Evolutionary conservation across 2,329 filamentous ascomycete species (phyloP).

Genomic region (Pseudogymnoascus sp.): DNA sequence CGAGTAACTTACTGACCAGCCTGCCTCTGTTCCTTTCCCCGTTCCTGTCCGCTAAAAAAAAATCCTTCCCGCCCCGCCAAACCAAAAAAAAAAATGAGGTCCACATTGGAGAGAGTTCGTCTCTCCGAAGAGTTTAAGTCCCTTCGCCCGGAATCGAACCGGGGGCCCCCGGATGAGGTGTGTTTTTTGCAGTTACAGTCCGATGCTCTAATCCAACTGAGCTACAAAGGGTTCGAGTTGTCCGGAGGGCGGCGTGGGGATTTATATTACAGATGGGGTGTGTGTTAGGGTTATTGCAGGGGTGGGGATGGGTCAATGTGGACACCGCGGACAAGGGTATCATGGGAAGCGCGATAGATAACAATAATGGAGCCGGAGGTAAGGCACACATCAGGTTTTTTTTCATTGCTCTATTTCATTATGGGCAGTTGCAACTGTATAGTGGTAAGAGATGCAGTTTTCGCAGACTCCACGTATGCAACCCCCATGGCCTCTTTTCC

Average conservation of each 20-base stretch:
- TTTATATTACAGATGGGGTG: slow-evolving; percentile 1
- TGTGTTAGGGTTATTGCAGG: not conserved
- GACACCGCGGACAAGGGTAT: not conserved
- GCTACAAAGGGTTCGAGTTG: slow-evolving; percentile 8
- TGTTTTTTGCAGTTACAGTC: slow-evolving; percentile 9
- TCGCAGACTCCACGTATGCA: slow-evolving; percentile 1
- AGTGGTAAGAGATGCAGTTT: not conserved
- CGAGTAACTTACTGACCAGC: not conserved
- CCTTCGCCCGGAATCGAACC: slow-evolving; percentile 11
- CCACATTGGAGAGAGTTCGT: slow-evolving; percentile 3
- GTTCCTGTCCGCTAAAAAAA: not conserved
- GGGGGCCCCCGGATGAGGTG: slow-evolving; percentile 10
- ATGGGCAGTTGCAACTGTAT: not conserved
- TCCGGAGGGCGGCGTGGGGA: not conserved
- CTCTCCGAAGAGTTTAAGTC: slow-evolving; percentile 9
- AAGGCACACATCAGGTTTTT: not conserved
- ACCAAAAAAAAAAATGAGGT: not conserved
- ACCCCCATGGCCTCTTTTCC: not conserved
- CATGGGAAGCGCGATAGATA: not conserved
- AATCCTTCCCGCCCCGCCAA: not conserved
- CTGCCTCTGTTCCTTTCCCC: not conserved
- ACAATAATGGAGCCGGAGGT: not conserved
- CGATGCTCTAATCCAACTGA: slow-evolving; percentile 11
- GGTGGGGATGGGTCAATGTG: not conserved
- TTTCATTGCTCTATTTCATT: slow-evolving; percentile 3